Evolutionary conservation across 2,329 filamentous ascomycete genomes (phyloP).

Genomic region (Volutella citrinella): DNA sequence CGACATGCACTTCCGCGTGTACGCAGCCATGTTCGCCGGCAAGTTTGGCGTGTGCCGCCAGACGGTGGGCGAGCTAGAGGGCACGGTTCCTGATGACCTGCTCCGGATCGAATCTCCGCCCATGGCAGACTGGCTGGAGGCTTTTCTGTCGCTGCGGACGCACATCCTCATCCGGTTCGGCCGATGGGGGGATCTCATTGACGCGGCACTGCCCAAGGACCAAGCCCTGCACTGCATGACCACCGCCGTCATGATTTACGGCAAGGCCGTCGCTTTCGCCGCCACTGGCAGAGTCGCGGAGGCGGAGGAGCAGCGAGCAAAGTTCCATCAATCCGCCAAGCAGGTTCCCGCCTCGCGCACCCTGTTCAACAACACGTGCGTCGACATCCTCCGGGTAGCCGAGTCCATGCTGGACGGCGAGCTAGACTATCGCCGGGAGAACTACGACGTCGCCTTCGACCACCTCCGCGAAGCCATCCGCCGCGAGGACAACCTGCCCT

Average conservation of each 20-base stretch:
- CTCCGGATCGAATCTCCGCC: constrained; percentile 63
- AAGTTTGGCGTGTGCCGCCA: constrained; percentile 61
- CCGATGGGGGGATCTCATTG: constrained; percentile 63
- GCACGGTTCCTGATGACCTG: constrained; percentile 59
- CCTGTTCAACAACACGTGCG: constrained; percentile 38
- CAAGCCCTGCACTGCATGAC: constrained; percentile 63
- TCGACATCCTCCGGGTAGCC: constrained; percentile 60
- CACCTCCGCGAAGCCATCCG: constrained; percentile 55
- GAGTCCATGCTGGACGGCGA: constrained; percentile 71
- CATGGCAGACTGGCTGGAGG: constrained; percentile 78
- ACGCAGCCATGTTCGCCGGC: constrained; percentile 75
- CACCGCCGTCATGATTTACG: constrained; percentile 66
- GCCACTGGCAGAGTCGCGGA: constrained; percentile 52
- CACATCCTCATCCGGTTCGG: constrained; percentile 75
- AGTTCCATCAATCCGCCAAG: constrained; percentile 50
- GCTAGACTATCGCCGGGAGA: constrained; percentile 63
- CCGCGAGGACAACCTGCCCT: constrained; percentile 62
- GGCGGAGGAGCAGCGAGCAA: constrained; percentile 48
- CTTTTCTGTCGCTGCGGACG: constrained; percentile 63
- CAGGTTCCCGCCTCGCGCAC: constrained; percentile 58
- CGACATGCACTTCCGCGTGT: constrained; percentile 72
- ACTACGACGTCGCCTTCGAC: constrained; percentile 57
- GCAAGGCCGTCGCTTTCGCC: constrained; percentile 63
- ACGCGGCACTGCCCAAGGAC: constrained; percentile 55
- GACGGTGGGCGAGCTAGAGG: constrained; percentile 57